Evolutionary conservation across 495 filamentous ascomycete genomes (phyloP).

Genomic region (Platismatia glauca): DNA sequence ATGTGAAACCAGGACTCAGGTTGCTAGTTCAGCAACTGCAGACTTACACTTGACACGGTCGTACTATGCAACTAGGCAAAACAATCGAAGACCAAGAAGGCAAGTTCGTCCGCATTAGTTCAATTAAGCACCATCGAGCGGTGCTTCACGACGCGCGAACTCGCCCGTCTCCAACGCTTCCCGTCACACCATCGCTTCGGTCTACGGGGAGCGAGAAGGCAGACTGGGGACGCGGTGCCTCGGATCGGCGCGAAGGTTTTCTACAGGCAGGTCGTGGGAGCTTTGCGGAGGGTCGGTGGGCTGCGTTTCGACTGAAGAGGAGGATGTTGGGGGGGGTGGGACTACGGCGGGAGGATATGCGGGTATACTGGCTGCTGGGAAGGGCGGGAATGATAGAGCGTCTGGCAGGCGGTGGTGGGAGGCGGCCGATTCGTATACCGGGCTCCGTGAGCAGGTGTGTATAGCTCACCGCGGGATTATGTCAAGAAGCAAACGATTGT

Average conservation of each 20-base stretch:
- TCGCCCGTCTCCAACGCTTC: constrained; percentile 68
- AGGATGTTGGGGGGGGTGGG: background rate
- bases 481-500: too few species aligned
- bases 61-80: background rate
- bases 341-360: background rate
- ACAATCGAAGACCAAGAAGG: background rate
- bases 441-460: too few species aligned
- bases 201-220: constrained; percentile 43
- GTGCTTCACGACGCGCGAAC: constrained; percentile 59
- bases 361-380: background rate
- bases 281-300: constrained; percentile 50
- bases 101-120: background rate
- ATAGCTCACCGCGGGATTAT: too few species aligned
- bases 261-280: constrained; percentile 47
- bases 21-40: background rate
- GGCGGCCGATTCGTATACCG: too few species aligned
- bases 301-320: background rate
- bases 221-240: constrained; percentile 87
- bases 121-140: constrained; percentile 26
- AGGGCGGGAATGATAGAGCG: too few species aligned
- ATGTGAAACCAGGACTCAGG: background rate
- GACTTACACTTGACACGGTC: background rate
- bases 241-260: constrained; percentile 53
- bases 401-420: too few species aligned
- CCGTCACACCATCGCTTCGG: constrained; percentile 54